Evolutionary conservation across 139 green algal species (phyloP).

Genomic region (Pleodorina starrii): DNA sequence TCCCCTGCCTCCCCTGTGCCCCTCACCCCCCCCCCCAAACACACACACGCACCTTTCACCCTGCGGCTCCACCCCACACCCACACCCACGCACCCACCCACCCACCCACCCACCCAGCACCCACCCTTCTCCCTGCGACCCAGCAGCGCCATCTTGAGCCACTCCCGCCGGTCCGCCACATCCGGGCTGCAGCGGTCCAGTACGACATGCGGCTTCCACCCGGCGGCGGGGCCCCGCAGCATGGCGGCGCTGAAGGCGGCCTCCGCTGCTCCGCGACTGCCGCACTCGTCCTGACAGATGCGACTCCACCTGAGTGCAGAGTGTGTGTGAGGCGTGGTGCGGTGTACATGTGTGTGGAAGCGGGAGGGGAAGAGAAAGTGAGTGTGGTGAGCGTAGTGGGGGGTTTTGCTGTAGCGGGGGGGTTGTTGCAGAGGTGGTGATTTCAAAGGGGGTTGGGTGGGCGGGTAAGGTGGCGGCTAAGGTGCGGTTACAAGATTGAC

Average conservation of each 20-base stretch:
- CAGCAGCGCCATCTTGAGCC: constrained; percentile 46
- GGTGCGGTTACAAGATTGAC: no score
- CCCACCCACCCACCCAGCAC: not conserved
- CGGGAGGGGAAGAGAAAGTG: no score
- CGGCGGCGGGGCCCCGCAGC: constrained; percentile 19
- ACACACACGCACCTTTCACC: not conserved
- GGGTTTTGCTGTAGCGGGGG: no score
- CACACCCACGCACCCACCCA: not conserved
- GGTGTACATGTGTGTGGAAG: no score
- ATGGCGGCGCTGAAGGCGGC: constrained; percentile 42
- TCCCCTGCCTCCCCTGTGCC: no score
- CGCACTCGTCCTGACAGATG: constrained; percentile 62
- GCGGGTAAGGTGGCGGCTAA: no score
- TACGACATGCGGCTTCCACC: constrained; percentile 36
- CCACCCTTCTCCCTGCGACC: constrained; percentile 30
- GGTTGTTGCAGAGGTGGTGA: no score
- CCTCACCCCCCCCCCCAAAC: no score
- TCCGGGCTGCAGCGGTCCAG: constrained; percentile 53
- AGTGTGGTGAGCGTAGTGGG: no score
- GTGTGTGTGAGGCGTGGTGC: no score
- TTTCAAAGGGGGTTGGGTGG: no score
- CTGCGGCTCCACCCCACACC: no score
- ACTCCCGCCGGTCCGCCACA: constrained; percentile 41
- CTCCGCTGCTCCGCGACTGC: constrained; percentile 31
- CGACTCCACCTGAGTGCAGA: constrained; percentile 41